These are phyloP conservation scores for Pseudonectria foliicola DNA, from an alignment of 2,329 filamentous ascomycete genomes.

Conservation along the genomic window DNA sequence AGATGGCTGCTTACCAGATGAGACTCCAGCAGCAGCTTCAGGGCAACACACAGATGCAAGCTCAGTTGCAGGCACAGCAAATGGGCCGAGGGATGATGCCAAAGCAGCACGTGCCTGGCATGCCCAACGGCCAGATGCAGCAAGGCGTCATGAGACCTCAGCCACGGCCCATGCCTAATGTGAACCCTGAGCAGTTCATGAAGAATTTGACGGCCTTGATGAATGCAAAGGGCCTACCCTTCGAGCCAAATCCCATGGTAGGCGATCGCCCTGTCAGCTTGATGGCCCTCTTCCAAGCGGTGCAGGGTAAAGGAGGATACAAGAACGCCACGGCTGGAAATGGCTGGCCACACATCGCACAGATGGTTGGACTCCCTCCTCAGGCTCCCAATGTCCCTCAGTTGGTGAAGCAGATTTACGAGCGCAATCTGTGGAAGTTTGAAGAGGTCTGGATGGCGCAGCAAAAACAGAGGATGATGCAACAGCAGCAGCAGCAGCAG, in stretches of 20 bases:
- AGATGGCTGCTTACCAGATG: constrained; percentile 74
- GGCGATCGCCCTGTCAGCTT: constrained; percentile 68
- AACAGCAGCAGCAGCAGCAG: constrained; percentile 40
- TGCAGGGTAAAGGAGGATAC: constrained; percentile 69
- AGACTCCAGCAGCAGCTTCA: constrained; percentile 72
- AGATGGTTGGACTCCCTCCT: constrained; percentile 53
- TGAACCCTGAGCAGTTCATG: constrained; percentile 62
- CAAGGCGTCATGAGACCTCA: constrained; percentile 46
- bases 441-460: constrained; percentile 60
- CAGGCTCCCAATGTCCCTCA: constrained; percentile 60
- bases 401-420: constrained; percentile 67
- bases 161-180: constrained; percentile 33
- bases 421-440: constrained; percentile 68
- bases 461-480: constrained; percentile 46
- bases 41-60: constrained; percentile 41
- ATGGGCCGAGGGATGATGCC: constrained; percentile 46
- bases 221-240: constrained; percentile 60
- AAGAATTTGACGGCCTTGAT: constrained; percentile 74
- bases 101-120: constrained; percentile 41
- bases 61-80: constrained; percentile 43
- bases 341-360: constrained; percentile 67
- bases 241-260: constrained; percentile 69
- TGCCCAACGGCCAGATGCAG: constrained; percentile 51
- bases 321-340: constrained; percentile 63
- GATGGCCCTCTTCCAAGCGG: constrained; percentile 68